Evolutionary conservation across 345 rosid species (phyloP).

Genomic region (Arabidopsis arenosa): DNA sequence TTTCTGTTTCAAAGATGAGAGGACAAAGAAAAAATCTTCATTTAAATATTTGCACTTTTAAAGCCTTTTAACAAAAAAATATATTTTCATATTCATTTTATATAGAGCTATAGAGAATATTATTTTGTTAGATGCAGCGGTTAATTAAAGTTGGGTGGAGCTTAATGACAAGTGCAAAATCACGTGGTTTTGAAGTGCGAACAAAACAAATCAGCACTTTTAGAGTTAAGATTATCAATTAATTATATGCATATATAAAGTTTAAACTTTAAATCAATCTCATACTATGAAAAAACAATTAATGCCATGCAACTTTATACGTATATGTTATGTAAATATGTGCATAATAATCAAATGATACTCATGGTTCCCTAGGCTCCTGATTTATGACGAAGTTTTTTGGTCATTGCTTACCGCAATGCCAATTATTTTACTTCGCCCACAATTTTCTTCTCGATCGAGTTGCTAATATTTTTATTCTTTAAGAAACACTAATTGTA

Average conservation of each 20-base stretch:
- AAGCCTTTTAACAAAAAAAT: no score
- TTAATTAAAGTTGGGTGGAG: constrained; percentile 24
- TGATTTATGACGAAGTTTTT: constrained; percentile 32
- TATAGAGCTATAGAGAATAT: background rate
- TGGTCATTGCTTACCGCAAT: constrained; percentile 43
- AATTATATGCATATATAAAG: background rate
- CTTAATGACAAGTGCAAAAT: constrained; percentile 42
- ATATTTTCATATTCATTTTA: no score
- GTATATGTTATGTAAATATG: background rate
- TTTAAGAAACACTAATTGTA: constrained; percentile 1
- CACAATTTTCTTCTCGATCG: constrained; percentile 23
- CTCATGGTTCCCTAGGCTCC: constrained; percentile 33
- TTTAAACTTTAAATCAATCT: background rate
- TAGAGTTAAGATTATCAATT: constrained; percentile 22
- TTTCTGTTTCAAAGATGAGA: background rate
- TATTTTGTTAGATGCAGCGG: constrained; percentile 16
- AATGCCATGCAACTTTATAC: constrained; percentile 35
- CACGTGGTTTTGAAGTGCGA: constrained; percentile 47
- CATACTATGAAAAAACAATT: background rate
- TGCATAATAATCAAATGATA: background rate
- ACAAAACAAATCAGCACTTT: constrained; percentile 46
- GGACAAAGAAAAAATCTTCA: no score
- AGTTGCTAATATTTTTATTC: constrained; percentile 6
- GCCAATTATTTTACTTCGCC: constrained; percentile 23
- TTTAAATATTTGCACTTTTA: background rate